Percentiles rank a stretch among this genome's conserved stretches.
Evolutionary conservation across 768 basidiomycete genomes (phyloP).

Genomic region (Leccinum longicurvipes): DNA sequence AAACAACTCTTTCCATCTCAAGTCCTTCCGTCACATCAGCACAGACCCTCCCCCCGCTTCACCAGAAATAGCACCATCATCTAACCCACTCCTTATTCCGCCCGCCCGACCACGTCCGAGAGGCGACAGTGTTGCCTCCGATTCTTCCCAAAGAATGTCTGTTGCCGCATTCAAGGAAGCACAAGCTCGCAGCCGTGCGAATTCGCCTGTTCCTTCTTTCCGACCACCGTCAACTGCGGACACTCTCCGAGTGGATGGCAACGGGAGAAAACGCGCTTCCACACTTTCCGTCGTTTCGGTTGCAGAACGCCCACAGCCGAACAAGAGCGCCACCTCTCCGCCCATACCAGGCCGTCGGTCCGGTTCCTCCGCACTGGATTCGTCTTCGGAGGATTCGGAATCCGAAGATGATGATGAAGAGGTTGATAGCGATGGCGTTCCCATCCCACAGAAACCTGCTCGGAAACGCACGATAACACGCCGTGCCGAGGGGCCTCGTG

Average conservation of each 20-base stretch:
- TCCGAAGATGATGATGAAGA: conserved; percentile 36
- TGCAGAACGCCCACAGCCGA: conserved; percentile 12
- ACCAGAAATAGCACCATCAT: conserved; percentile 21
- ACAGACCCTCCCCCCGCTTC: conserved; percentile 37
- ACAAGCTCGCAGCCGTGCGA: conserved; percentile 59
- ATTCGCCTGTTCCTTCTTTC: conserved; percentile 55
- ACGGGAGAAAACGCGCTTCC: conserved; percentile 27
- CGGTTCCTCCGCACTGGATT: conserved; percentile 15
- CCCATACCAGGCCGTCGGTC: conserved; percentile 11
- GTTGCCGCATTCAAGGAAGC: conserved; percentile 81
- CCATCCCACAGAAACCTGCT: conserved; percentile 33
- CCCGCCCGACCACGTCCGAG: conserved; percentile 50
- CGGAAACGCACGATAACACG: conserved; percentile 36
- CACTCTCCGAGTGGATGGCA: conserved; percentile 27
- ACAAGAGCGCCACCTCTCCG: conserved; percentile 7
- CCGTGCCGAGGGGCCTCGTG: conserved; percentile 5
- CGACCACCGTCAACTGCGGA: conserved; percentile 38
- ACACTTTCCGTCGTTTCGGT: conserved; percentile 25
- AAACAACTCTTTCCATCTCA: conserved; percentile 58
- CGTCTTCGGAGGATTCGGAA: conserved; percentile 36
- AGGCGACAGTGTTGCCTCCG: conserved; percentile 55
- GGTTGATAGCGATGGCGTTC: conserved; percentile 34
- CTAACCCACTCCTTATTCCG: conserved; percentile 32
- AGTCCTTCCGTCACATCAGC: conserved; percentile 67
- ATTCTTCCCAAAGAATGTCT: conserved; percentile 70